phyloP scores from a whole-genome alignment of 2,329 filamentous ascomycete species.

The Fusarium denticulatum region DNA sequence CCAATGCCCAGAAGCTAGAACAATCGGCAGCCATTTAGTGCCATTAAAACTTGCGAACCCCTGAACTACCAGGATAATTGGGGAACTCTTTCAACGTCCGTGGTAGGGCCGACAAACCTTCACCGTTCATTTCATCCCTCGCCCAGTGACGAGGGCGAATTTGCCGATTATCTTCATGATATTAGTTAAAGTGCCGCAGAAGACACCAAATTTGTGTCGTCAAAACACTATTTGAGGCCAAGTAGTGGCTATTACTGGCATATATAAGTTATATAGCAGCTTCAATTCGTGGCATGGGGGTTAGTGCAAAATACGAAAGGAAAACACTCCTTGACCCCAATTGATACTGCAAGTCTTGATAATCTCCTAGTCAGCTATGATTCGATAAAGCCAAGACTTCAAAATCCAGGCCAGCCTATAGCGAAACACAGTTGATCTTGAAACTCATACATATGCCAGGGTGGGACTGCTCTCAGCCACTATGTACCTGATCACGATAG shows the following conservation, averaged over 20 bases:
- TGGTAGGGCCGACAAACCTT: conserved; percentile 28
- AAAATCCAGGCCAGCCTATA: not conserved
- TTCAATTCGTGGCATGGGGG: not conserved
- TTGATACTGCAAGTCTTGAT: not conserved
- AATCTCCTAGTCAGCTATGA: not conserved
- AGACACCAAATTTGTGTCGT: not conserved
- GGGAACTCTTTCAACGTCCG: conserved; percentile 22
- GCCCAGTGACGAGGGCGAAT: not conserved
- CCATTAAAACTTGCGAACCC: conserved; percentile 9
- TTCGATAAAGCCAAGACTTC: not conserved
- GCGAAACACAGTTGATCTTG: not conserved
- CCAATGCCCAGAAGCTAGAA: conserved; percentile 24
- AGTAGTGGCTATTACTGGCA: not conserved
- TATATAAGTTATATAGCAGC: not conserved
- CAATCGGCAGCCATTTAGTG: conserved; percentile 29
- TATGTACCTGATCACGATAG: not conserved
- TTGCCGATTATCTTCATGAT: not conserved
- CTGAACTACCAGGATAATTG: conserved; percentile 23
- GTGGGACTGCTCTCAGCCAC: not conserved
- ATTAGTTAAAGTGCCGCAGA: not conserved
- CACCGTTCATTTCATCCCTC: conserved; percentile 16
- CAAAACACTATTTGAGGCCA: not conserved
- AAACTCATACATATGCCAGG: not conserved
- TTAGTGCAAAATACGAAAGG: conserved; percentile 7
- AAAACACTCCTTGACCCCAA: not conserved